A percentile compares a stretch with the other conserved stretches of the same genome.
Evolutionary conservation across 352 stramenopile genomes (phyloP).

Genomic region (Globisporangium okanoganense): DNA sequence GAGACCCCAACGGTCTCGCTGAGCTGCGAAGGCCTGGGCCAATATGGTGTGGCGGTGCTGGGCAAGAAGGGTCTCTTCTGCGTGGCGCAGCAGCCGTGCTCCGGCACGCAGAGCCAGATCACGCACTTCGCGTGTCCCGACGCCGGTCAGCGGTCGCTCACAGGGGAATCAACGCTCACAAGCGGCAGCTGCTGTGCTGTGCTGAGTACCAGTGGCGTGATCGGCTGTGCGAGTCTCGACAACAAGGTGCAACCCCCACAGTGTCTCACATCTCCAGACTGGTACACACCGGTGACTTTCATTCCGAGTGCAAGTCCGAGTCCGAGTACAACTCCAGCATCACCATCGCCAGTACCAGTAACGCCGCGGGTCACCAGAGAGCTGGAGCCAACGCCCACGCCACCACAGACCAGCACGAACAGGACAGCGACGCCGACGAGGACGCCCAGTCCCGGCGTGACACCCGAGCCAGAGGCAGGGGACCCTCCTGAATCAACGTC

Average conservation of each 20-base stretch:
- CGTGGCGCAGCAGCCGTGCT: constrained; percentile 28
- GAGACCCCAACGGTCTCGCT: neutral
- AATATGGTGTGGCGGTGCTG: constrained; percentile 27
- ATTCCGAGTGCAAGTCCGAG: neutral
- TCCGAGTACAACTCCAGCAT: neutral
- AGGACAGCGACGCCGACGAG: neutral
- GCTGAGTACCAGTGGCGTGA: constrained; percentile 13
- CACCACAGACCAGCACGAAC: neutral
- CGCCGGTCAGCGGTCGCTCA: constrained; percentile 18
- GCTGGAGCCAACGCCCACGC: neutral
- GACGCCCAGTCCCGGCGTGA: too few species aligned
- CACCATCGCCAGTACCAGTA: neutral
- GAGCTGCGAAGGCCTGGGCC: constrained; percentile 11
- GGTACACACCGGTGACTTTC: constrained; percentile 10
- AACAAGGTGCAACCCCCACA: neutral
- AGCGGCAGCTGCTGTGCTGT: constrained; percentile 45
- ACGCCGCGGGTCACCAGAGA: neutral
- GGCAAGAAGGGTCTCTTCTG: constrained; percentile 37
- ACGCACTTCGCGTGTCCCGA: constrained; percentile 27
- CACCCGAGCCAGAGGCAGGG: neutral
- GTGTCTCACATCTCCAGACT: constrained; percentile 28
- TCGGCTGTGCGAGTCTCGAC: constrained; percentile 33
- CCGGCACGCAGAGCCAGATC: constrained; percentile 14
- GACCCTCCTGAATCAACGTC: neutral
- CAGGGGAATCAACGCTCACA: constrained; percentile 10